Conservation (phyloP, 2,329 filamentous ascomycete genomes). For the Fusarium nurragi region DNA sequence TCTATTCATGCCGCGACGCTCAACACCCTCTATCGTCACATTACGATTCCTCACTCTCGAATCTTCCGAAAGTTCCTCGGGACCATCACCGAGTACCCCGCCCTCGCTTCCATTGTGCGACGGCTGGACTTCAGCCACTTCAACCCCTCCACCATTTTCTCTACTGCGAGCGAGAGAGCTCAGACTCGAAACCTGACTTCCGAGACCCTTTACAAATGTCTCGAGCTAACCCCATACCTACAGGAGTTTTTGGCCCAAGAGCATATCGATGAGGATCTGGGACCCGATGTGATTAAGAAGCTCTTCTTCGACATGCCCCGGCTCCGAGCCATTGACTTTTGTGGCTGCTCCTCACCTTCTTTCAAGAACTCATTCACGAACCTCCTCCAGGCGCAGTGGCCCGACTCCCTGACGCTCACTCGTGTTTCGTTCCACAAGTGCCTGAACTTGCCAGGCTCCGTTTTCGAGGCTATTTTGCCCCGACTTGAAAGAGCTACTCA, state of each 20-base stretch:
- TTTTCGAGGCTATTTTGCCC: conserved; percentile 77
- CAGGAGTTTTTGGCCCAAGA: conserved; percentile 84
- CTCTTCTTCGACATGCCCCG: conserved; percentile 73
- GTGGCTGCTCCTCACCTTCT: conserved; percentile 73
- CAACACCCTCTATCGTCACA: conserved; percentile 78
- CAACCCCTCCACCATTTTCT: conserved; percentile 80
- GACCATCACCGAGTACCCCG: conserved; percentile 72
- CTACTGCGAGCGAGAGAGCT: conserved; percentile 76
- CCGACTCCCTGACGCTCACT: conserved; percentile 66
- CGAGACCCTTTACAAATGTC: conserved; percentile 75
- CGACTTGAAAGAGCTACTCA: conserved; percentile 76
- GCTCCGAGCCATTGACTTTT: conserved; percentile 78
- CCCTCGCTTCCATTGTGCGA: conserved; percentile 78
- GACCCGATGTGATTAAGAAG: conserved; percentile 73
- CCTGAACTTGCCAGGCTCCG: conserved; percentile 71
- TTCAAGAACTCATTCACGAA: conserved; percentile 74
- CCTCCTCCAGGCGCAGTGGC: conserved; percentile 62
- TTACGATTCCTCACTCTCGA: conserved; percentile 83
- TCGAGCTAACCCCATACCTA: conserved; percentile 76
- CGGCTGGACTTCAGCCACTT: conserved; percentile 88
- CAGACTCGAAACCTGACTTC: conserved; percentile 80
- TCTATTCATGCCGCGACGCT: conserved; percentile 77
- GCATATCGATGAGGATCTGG: conserved; percentile 80
- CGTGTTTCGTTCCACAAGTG: conserved; percentile 83
- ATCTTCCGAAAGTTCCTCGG: conserved; percentile 84